These are phyloP conservation scores for Lepidopterella palustris DNA, from an alignment of 495 filamentous ascomycete genomes.

Conservation along the genomic window DNA sequence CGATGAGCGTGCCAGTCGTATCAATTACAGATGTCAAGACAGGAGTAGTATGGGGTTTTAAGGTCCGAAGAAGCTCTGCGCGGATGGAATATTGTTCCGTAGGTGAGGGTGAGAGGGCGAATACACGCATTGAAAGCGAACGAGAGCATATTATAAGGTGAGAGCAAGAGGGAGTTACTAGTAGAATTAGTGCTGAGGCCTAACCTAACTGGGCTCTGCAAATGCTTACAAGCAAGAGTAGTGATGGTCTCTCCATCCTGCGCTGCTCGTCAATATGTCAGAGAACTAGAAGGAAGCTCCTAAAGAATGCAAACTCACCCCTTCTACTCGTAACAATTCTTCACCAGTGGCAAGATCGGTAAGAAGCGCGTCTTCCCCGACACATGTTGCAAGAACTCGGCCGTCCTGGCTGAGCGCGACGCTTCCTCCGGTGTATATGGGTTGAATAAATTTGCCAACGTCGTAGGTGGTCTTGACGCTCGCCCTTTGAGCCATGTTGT, in stretches of 20 bases:
- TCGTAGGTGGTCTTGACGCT: conserved; percentile 77
- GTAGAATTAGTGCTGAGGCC: conserved; percentile 6
- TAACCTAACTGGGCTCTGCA: not conserved
- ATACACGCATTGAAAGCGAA: conserved; percentile 90
- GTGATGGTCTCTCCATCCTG: conserved; percentile 93
- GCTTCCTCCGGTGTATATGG: conserved; percentile 87
- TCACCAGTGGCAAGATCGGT: conserved; percentile 78
- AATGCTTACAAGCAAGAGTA: conserved; percentile 63
- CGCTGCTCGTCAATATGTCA: conserved; percentile 30
- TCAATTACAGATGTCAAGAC: conserved; percentile 80
- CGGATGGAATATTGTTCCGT: conserved; percentile 46
- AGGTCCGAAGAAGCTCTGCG: conserved; percentile 61
- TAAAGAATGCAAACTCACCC: conserved; percentile 48
- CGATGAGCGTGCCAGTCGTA: conserved; percentile 77
- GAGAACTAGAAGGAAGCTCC: conserved; percentile 4
- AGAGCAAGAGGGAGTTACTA: conserved; percentile 80
- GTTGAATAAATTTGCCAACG: conserved; percentile 70
- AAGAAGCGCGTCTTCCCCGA: conserved; percentile 83
- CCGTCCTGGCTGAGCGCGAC: conserved; percentile 77
- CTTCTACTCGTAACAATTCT: conserved; percentile 80
- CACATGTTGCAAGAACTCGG: conserved; percentile 73
- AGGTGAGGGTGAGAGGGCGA: conserved; percentile 58
- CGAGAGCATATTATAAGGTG: conserved; percentile 87
- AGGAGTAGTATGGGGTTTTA: conserved; percentile 87
- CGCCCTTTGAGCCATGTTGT: conserved; percentile 37